These are phyloP conservation scores for Sequoiadendron giganteum DNA, from an alignment of 75 land plant genomes.

Conservation along the genomic window DNA sequence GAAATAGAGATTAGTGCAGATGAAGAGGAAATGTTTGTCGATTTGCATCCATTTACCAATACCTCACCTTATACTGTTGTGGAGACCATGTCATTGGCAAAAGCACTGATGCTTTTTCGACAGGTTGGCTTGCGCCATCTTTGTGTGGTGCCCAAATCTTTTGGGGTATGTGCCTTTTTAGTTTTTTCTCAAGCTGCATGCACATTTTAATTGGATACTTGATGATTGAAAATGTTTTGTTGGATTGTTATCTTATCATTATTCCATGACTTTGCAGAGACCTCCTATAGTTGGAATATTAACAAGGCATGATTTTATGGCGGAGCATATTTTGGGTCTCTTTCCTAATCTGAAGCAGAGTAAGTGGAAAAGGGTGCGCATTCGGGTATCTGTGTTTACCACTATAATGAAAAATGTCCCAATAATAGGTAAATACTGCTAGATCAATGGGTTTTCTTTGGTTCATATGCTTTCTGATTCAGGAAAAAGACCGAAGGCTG, in stretches of 20 bases:
- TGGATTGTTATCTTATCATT: neutral
- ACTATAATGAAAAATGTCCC: neutral
- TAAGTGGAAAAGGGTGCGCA: conserved; percentile 21
- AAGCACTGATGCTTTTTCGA: conserved; percentile 59
- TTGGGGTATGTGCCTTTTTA: conserved; percentile 21
- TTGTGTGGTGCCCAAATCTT: conserved; percentile 55
- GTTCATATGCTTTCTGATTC: neutral
- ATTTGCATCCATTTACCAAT: conserved; percentile 48
- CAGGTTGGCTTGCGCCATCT: conserved; percentile 67
- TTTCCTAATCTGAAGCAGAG: conserved; percentile 43
- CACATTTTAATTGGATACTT: neutral
- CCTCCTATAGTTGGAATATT: conserved; percentile 80
- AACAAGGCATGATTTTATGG: conserved; percentile 87
- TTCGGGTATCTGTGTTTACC: neutral
- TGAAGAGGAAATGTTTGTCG: conserved; percentile 49
- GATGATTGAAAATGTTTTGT: neutral
- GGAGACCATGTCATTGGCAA: conserved; percentile 68
- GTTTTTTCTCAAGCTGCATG: neutral
- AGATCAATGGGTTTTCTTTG: neutral
- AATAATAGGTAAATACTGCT: neutral
- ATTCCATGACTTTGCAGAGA: conserved; percentile 50
- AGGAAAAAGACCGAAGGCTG: neutral
- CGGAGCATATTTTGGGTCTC: conserved; percentile 55
- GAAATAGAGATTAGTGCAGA: conserved; percentile 30
- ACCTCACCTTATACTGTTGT: conserved; percentile 54